phyloP scores from a whole-genome alignment of 2,329 filamentous ascomycete species.

The Fusarium transvaalense region DNA sequence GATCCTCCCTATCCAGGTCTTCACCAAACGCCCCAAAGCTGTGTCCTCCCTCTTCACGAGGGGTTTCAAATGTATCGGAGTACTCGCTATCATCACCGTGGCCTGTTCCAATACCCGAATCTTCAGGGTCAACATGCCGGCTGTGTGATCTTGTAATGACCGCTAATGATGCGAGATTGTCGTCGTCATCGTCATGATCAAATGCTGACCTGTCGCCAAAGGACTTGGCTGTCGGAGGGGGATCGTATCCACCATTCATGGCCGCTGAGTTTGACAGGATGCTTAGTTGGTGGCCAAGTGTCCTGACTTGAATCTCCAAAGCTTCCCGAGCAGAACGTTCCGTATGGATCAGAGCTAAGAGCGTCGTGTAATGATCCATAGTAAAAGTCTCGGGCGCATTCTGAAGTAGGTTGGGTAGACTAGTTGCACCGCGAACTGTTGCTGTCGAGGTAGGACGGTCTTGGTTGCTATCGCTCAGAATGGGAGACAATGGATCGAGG shows the following conservation, averaged over 20 bases:
- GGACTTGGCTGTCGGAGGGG: slow-evolving; percentile 54
- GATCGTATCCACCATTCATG: slow-evolving; percentile 44
- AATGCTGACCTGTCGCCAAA: slow-evolving; percentile 57
- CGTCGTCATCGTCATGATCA: slow-evolving; percentile 60
- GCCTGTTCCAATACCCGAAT: slow-evolving; percentile 54
- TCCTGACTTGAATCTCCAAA: slow-evolving; percentile 68
- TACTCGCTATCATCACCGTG: slow-evolving; percentile 58
- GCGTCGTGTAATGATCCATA: slow-evolving; percentile 62
- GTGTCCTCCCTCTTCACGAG: slow-evolving; percentile 59
- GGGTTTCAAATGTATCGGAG: slow-evolving; percentile 66
- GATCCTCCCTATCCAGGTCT: slow-evolving; percentile 57
- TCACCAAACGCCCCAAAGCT: slow-evolving; percentile 59
- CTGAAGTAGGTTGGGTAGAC: slow-evolving; percentile 57
- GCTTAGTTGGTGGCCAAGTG: slow-evolving; percentile 64
- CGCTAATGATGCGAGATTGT: slow-evolving; percentile 45
- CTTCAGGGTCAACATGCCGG: slow-evolving; percentile 50
- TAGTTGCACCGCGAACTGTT: slow-evolving; percentile 62
- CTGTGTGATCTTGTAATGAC: slow-evolving; percentile 33
- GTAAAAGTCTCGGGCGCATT: slow-evolving; percentile 52
- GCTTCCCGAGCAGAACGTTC: slow-evolving; percentile 68
- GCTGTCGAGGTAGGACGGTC: slow-evolving; percentile 59
- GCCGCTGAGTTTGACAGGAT: slow-evolving; percentile 57
- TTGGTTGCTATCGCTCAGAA: slow-evolving; percentile 10
- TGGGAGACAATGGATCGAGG: slow-evolving; percentile 48
- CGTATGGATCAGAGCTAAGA: slow-evolving; percentile 66